Evolutionary conservation across 352 stramenopile species (phyloP).

Genomic region (Phytopythium montanum): DNA sequence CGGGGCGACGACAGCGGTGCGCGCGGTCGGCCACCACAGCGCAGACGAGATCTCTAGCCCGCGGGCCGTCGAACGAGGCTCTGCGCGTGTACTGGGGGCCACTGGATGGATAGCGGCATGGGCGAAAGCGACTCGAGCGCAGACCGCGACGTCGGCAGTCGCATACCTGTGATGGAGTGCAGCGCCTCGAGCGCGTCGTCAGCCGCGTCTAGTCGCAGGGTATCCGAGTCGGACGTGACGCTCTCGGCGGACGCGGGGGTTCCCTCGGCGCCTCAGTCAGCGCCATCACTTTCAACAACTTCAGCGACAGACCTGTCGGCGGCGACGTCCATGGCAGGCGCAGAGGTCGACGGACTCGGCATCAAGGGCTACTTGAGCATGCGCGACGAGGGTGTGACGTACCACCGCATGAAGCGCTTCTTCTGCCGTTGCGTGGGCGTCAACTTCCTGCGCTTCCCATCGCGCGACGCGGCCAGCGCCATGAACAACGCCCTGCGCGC

Average conservation of each 20-base stretch:
- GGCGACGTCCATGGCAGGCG: constrained; percentile 11
- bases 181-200: background rate
- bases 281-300: background rate
- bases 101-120: constrained; percentile 1
- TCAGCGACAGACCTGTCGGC: background rate
- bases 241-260: constrained; percentile 6
- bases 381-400: constrained; percentile 79
- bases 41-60: background rate
- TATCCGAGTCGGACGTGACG: constrained; percentile 20
- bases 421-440: constrained; percentile 79
- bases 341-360: constrained; percentile 62
- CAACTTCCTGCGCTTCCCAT: constrained; percentile 75
- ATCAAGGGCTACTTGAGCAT: constrained; percentile 76
- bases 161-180: constrained; percentile 3
- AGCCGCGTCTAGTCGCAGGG: constrained; percentile 8
- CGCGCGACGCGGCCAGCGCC: constrained; percentile 49
- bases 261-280: background rate
- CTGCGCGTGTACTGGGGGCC: background rate
- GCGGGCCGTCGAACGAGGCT: background rate
- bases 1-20: background rate
- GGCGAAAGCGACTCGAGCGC: constrained; percentile 1
- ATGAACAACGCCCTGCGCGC: constrained; percentile 63
- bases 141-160: constrained; percentile 10
- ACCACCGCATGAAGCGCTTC: constrained; percentile 85
- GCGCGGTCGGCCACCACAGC: background rate